Percentiles rank a stretch among this genome's conserved stretches.
phyloP scores from a whole-genome alignment of 495 filamentous ascomycete genomes.

The Cetradonia linearis region DNA sequence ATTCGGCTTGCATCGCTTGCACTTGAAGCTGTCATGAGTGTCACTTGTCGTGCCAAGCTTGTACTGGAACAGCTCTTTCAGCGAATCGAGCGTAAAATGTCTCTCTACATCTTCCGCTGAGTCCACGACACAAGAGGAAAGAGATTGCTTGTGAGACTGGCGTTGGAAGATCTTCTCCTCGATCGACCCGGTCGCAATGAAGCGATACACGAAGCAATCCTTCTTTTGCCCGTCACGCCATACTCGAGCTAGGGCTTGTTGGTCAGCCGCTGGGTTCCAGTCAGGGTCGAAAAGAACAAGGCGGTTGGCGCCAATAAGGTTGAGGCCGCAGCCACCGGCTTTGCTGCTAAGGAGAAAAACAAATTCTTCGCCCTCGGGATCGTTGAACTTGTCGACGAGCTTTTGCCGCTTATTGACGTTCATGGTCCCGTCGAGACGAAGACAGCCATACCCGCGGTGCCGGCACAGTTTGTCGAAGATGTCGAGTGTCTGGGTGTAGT shows the following conservation, averaged over 20 bases:
- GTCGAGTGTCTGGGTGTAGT: conserved; percentile 95
- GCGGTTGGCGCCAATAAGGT: conserved; percentile 93
- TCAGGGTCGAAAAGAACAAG: conserved; percentile 97
- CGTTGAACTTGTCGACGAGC: conserved; percentile 96
- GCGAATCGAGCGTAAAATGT: conserved; percentile 81
- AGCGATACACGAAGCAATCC: conserved; percentile 97
- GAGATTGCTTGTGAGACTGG: conserved; percentile 93
- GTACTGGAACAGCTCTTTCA: conserved; percentile 91
- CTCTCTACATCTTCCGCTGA: conserved; percentile 93
- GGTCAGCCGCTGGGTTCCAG: conserved; percentile 98
- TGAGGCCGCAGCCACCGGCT: conserved; percentile 93
- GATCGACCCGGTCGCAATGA: conserved; percentile 95
- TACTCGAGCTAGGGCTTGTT: conserved; percentile 92
- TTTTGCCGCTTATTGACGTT: conserved; percentile 94
- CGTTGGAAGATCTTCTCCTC: conserved; percentile 99
- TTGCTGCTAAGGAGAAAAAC: conserved; percentile 94
- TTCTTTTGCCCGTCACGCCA: conserved; percentile 99
- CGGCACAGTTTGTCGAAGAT: conserved; percentile 90
- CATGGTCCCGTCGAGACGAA: conserved; percentile 95
- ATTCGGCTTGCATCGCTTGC: conserved; percentile 84
- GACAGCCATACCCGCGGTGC: conserved; percentile 65
- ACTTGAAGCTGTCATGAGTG: conserved; percentile 98
- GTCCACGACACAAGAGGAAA: conserved; percentile 96
- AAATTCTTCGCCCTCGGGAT: conserved; percentile 83
- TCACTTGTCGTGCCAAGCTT: conserved; percentile 74